Evolutionary conservation across 148 eudicot species (phyloP).

Genomic region (Gaultheria prostrata): DNA sequence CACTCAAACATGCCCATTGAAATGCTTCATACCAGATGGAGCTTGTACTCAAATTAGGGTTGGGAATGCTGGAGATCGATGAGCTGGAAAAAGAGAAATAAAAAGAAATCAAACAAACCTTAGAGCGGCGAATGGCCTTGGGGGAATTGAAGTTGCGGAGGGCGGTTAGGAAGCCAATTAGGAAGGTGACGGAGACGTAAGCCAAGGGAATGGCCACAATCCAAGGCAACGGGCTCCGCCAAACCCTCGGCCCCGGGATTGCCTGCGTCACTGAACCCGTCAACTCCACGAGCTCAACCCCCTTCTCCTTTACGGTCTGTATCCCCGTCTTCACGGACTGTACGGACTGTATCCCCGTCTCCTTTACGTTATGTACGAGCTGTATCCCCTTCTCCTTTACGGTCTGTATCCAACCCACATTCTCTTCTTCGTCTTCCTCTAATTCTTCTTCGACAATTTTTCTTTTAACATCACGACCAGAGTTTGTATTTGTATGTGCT

Average conservation of each 20-base stretch:
- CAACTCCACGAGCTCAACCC: conserved; percentile 83
- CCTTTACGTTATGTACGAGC: no score
- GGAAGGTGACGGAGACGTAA: conserved; percentile 60
- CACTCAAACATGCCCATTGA: no score
- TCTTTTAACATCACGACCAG: not conserved
- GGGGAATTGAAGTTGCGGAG: conserved; percentile 69
- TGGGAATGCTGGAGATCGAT: no score
- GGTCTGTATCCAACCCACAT: conserved; percentile 73
- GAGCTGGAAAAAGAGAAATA: not conserved
- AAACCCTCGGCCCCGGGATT: conserved; percentile 85
- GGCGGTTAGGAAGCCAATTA: conserved; percentile 55
- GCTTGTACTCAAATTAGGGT: no score
- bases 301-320: no score
- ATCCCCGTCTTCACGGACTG: no score
- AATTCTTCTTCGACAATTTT: not conserved
- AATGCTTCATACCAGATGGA: no score
- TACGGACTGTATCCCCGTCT: no score
- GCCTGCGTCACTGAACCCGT: conserved; percentile 84
- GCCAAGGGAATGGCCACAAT: conserved; percentile 71
- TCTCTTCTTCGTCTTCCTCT: conserved; percentile 62
- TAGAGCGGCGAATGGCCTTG: conserved; percentile 47
- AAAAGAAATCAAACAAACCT: conserved; percentile 37
- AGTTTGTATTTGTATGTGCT: not conserved
- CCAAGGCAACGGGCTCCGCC: conserved; percentile 69
- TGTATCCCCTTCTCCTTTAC: no score